Evolutionary conservation across 495 filamentous ascomycete species (phyloP).

Genomic region (Neurospora cerealis): DNA sequence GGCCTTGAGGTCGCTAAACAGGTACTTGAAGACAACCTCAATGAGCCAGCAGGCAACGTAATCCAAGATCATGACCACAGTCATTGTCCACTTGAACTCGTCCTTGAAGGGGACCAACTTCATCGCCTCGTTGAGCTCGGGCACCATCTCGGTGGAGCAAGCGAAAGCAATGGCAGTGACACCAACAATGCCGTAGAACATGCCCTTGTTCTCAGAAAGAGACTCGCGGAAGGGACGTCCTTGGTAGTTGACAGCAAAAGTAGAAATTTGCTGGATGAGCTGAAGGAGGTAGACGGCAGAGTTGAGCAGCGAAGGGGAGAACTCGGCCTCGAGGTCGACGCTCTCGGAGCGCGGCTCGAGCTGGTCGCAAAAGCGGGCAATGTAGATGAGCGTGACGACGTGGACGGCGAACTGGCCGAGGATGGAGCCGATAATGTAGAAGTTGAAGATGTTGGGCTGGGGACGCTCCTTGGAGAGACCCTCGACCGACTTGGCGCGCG

Average conservation of each 20-base stretch:
- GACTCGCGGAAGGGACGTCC: conserved; percentile 95
- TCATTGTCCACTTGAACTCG: conserved; percentile 86
- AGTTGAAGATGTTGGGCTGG: conserved; percentile 97
- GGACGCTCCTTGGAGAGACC: conserved; percentile 92
- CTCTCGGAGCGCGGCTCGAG: conserved; percentile 64
- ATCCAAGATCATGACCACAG: conserved; percentile 76
- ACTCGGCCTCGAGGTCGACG: conserved; percentile 91
- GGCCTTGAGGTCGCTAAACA: conserved; percentile 87
- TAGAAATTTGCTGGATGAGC: conserved; percentile 98
- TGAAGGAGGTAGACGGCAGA: conserved; percentile 95
- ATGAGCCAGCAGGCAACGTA: conserved; percentile 82
- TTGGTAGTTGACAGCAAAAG: conserved; percentile 99
- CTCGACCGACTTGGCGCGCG: conserved; percentile 89
- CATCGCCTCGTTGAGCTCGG: conserved; percentile 90
- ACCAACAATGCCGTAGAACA: conserved; percentile 92
- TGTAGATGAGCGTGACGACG: conserved; percentile 87
- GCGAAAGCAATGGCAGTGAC: conserved; percentile 87
- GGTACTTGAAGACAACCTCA: conserved; percentile 73
- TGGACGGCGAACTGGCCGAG: conserved; percentile 97
- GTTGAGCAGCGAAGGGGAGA: conserved; percentile 89
- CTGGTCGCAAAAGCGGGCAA: conserved; percentile 76
- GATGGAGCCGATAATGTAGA: conserved; percentile 96
- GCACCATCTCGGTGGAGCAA: conserved; percentile 92
- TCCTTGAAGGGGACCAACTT: conserved; percentile 83
- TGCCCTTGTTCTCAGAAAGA: conserved; percentile 88